These are phyloP conservation scores for Diaporthe sp. DNA, from an alignment of 2,329 filamentous ascomycete species.

Conservation along the genomic window DNA sequence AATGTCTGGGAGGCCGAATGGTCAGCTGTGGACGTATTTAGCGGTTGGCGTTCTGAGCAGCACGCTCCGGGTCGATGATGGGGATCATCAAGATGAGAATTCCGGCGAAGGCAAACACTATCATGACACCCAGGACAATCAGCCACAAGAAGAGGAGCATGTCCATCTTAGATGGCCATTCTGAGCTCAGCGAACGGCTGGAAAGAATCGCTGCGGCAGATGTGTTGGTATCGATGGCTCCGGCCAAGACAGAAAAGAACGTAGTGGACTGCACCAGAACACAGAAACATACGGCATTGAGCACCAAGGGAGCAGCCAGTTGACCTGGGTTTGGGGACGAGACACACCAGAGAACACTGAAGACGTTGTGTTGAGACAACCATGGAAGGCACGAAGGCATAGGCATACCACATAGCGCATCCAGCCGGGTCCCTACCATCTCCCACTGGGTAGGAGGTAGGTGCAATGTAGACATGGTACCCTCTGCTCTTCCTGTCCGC, in stretches of 20 bases:
- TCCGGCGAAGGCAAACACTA: slow-evolving; percentile 37
- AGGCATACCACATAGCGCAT: not conserved
- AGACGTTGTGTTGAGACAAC: not conserved
- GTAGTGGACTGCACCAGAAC: not conserved
- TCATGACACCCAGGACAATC: slow-evolving; percentile 39
- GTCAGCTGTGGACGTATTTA: not conserved
- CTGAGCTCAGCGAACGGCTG: not conserved
- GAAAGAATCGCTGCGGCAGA: not conserved
- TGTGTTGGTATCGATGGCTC: not conserved
- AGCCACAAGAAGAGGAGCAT: slow-evolving; percentile 40
- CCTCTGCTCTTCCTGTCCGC: not conserved
- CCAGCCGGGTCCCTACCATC: not conserved
- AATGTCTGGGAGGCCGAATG: not conserved
- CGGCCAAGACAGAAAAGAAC: not conserved
- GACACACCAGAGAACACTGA: not conserved
- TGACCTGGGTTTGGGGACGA: not conserved
- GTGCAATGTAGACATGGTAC: not conserved
- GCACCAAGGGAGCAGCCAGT: not conserved
- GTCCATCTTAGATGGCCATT: slow-evolving; percentile 41
- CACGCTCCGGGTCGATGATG: slow-evolving; percentile 34
- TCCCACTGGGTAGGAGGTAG: not conserved
- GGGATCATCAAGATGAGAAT: slow-evolving; percentile 37
- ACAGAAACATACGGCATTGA: not conserved
- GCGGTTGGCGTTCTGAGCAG: slow-evolving; percentile 11
- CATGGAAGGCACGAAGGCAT: not conserved